Conservation (phyloP, 768 basidiomycete species). For the Russula compacta region DNA sequence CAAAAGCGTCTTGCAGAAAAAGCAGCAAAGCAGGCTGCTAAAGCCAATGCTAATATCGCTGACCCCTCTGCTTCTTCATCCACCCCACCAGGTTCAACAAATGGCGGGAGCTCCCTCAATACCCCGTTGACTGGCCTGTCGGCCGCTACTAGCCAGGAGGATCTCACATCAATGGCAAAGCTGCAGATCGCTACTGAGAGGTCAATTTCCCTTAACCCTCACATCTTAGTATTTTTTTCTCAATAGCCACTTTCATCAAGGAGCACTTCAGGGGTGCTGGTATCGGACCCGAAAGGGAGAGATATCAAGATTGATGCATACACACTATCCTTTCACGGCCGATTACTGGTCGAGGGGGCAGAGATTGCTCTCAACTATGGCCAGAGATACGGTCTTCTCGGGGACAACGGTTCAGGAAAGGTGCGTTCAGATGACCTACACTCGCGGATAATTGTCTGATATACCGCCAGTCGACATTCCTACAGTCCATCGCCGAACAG, state of each 20-base stretch:
- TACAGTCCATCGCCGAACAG: slow-evolving; percentile 90
- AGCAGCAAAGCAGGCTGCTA: slow-evolving; percentile 71
- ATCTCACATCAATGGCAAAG: slow-evolving; percentile 81
- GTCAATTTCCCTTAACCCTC: slow-evolving; percentile 30
- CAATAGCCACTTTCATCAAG: slow-evolving; percentile 31
- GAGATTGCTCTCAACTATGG: slow-evolving; percentile 81
- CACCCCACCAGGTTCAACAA: slow-evolving; percentile 55
- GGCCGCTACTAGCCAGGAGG: slow-evolving; percentile 72
- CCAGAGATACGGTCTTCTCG: slow-evolving; percentile 88
- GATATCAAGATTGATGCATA: slow-evolving; percentile 97
- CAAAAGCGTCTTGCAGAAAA: slow-evolving; percentile 95
- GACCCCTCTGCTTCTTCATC: slow-evolving; percentile 44
- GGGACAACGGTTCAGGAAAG: slow-evolving; percentile 99
- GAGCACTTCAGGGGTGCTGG: slow-evolving; percentile 86
- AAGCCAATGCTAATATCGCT: slow-evolving; percentile 34
- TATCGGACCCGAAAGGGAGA: slow-evolving; percentile 84
- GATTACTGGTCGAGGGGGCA: slow-evolving; percentile 64
- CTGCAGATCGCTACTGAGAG: slow-evolving; percentile 85
- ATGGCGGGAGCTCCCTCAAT: slow-evolving; percentile 45
- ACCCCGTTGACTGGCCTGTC: slow-evolving; percentile 82
- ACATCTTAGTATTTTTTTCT: slow-evolving; percentile 9
- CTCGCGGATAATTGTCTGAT: slow-evolving; percentile 10
- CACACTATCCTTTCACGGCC: slow-evolving; percentile 95
- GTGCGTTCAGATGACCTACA: slow-evolving; percentile 34
- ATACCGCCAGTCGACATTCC: slow-evolving; percentile 72